A percentile compares a stretch with the other conserved stretches of the same genome.
Conservation (phyloP, 192 early-diverging fungal species). For the Gigaspora rosea region DNA sequence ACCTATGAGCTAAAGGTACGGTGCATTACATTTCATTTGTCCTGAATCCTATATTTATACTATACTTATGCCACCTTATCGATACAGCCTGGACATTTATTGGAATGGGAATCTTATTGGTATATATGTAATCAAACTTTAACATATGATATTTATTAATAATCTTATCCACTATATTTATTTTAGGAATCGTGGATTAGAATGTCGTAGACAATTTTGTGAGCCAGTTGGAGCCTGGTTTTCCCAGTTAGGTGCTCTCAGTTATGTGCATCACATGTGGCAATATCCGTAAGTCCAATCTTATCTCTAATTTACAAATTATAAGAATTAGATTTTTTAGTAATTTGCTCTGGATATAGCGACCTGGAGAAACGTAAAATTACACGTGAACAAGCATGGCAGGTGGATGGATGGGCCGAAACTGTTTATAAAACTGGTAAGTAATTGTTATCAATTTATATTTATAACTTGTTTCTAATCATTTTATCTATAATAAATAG, state of each 20-base stretch:
- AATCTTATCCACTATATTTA: not conserved
- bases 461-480: not conserved
- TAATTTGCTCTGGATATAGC: slow-evolving; percentile 37
- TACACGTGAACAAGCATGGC: slow-evolving; percentile 89
- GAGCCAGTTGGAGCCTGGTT: slow-evolving; percentile 97
- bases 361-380: slow-evolving; percentile 87
- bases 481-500: slow-evolving; percentile 41
- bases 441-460: not conserved
- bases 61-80: too few species aligned
- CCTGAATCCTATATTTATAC: not conserved
- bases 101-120: slow-evolving; percentile 94
- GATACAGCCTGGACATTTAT: slow-evolving; percentile 75
- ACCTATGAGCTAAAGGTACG: slow-evolving; percentile 78
- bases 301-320: not conserved
- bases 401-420: slow-evolving; percentile 91
- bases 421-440: slow-evolving; percentile 87
- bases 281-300: slow-evolving; percentile 69
- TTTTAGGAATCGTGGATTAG: slow-evolving; percentile 76
- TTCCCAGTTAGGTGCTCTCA: slow-evolving; percentile 83
- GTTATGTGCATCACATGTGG: slow-evolving; percentile 94
- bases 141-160: not conserved
- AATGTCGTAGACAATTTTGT: slow-evolving; percentile 84
- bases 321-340: not conserved
- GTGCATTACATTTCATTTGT: not conserved
- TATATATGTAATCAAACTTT: slow-evolving; percentile 29